Percentiles rank a stretch among this genome's conserved stretches.
Evolutionary conservation across 2,329 filamentous ascomycete genomes (phyloP).

Genomic region (Xylaria sp.): DNA sequence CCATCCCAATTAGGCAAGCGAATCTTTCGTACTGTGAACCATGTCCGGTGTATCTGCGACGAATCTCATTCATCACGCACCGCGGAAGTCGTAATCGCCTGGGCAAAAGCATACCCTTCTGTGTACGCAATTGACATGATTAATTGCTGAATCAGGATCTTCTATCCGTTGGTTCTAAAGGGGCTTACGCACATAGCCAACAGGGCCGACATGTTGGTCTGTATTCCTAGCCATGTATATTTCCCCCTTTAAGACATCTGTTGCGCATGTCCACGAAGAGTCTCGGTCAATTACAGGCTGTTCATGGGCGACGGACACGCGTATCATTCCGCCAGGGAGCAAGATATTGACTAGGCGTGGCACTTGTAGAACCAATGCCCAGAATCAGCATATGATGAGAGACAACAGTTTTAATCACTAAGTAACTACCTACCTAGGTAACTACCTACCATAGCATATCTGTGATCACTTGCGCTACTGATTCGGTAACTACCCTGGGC

Average conservation of each 20-base stretch:
- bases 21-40: background rate
- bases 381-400: constrained; percentile 4
- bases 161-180: background rate
- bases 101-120: background rate
- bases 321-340: background rate
- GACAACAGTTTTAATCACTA: background rate
- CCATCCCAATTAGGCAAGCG: constrained; percentile 10
- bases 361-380: constrained; percentile 3
- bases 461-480: background rate
- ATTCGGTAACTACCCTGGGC: background rate
- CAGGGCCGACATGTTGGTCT: background rate
- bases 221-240: background rate
- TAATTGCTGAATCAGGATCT: constrained; percentile 5
- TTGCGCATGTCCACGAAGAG: constrained; percentile 7
- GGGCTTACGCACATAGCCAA: no score
- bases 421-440: background rate
- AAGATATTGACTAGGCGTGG: background rate
- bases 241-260: constrained; percentile 21
- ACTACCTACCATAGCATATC: background rate
- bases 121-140: constrained; percentile 8
- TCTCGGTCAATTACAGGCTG: background rate
- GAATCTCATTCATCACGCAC: background rate
- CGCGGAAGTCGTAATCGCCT: background rate
- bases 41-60: background rate
- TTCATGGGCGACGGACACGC: background rate